phyloP scores from a whole-genome alignment of 2,329 filamentous ascomycete species.

The Fusarium globosum region DNA sequence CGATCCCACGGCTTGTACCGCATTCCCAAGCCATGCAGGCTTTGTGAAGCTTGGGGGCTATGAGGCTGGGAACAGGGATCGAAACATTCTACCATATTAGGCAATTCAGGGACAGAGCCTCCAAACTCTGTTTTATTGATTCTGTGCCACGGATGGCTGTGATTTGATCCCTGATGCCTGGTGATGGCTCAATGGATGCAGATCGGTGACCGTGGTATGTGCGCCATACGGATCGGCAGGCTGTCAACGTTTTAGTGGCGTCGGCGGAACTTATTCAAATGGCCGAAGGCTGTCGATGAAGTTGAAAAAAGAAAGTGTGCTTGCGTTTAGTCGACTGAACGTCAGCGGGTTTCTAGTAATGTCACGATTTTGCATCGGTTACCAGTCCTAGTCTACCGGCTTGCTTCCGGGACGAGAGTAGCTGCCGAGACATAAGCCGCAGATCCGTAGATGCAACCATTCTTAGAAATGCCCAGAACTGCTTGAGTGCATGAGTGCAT shows the following conservation, averaged over 20 bases:
- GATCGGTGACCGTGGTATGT: slow-evolving; percentile 10
- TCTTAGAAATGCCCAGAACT: slow-evolving; percentile 18
- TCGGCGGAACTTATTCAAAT: slow-evolving; percentile 33
- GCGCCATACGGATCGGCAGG: slow-evolving; percentile 20
- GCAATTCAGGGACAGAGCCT: slow-evolving; percentile 24
- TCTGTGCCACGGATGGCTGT: slow-evolving; percentile 15
- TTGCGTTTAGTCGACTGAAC: slow-evolving; percentile 5
- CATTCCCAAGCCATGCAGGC: slow-evolving; percentile 30
- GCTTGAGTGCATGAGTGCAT: not conserved
- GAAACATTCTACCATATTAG: slow-evolving; percentile 24
- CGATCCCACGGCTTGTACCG: slow-evolving; percentile 16
- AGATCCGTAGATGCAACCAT: slow-evolving; percentile 12
- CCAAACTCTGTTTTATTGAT: slow-evolving; percentile 1
- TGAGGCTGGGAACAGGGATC: not conserved
- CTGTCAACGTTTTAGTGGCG: slow-evolving; percentile 1
- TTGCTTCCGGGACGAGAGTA: slow-evolving; percentile 11
- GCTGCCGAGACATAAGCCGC: slow-evolving; percentile 16
- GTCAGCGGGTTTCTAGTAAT: slow-evolving; percentile 25
- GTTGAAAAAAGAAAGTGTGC: not conserved
- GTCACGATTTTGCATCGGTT: slow-evolving; percentile 8
- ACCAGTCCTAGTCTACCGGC: not conserved
- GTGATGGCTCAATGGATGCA: slow-evolving; percentile 25
- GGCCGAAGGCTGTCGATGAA: slow-evolving; percentile 22
- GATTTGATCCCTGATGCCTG: slow-evolving; percentile 5
- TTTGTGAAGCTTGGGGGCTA: slow-evolving; percentile 23